Evolutionary conservation across 495 filamentous ascomycete species (phyloP).

Genomic region (Aspergillus sclerotioniger): DNA sequence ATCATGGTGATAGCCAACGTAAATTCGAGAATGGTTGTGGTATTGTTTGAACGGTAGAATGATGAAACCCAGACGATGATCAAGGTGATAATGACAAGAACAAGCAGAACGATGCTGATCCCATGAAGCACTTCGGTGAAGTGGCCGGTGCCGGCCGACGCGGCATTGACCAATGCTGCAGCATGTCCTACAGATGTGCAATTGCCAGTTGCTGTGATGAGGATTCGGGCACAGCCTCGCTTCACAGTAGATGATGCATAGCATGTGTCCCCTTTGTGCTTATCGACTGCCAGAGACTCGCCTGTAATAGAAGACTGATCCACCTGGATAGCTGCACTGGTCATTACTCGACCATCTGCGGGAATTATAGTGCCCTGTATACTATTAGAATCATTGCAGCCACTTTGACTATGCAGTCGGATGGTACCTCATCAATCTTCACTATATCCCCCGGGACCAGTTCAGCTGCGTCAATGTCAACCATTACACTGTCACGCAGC

Average conservation of each 20-base stretch:
- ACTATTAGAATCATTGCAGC: slow-evolving; percentile 4
- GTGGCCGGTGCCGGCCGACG: slow-evolving; percentile 70
- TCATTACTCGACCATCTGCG: slow-evolving; percentile 82
- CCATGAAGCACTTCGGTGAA: slow-evolving; percentile 86
- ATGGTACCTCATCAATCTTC: slow-evolving; percentile 70
- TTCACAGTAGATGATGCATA: slow-evolving; percentile 87
- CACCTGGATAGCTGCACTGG: slow-evolving; percentile 76
- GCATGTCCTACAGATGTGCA: slow-evolving; percentile 87
- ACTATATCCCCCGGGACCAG: slow-evolving; percentile 91
- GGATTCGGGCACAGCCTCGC: slow-evolving; percentile 79
- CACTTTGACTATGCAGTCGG: background rate
- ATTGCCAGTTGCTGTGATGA: slow-evolving; percentile 80
- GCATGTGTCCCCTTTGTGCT: slow-evolving; percentile 72
- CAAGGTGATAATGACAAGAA: slow-evolving; percentile 76
- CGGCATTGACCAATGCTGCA: slow-evolving; percentile 77
- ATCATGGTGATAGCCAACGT: slow-evolving; percentile 84
- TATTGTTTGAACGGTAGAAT: slow-evolving; percentile 80
- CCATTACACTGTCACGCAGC: slow-evolving; percentile 68
- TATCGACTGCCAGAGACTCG: slow-evolving; percentile 89
- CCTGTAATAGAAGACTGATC: slow-evolving; percentile 92
- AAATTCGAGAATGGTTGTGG: slow-evolving; percentile 75
- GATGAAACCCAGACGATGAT: slow-evolving; percentile 81
- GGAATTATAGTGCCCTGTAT: slow-evolving; percentile 76
- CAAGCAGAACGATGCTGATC: slow-evolving; percentile 71
- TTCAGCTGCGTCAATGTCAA: slow-evolving; percentile 71